Conservation (phyloP, 2,329 filamentous ascomycete genomes). For the Botrytis pseudocinerea region DNA sequence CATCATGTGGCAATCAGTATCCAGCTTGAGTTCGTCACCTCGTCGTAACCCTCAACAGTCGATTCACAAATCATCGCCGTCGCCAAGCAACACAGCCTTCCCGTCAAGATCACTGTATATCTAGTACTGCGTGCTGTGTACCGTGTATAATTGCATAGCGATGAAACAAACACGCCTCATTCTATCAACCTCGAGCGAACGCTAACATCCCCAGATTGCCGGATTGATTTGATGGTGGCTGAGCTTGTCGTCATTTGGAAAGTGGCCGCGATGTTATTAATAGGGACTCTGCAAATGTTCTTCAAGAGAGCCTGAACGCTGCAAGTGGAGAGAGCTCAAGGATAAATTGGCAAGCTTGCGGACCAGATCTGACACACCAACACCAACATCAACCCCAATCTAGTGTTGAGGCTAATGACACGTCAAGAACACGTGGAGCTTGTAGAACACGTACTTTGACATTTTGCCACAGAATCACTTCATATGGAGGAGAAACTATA, state of each 20-base stretch:
- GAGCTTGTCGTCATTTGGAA: neutral
- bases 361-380: neutral
- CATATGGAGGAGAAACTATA: neutral
- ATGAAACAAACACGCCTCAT: neutral
- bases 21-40: neutral
- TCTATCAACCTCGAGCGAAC: neutral
- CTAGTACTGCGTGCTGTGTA: no score
- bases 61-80: neutral
- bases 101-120: neutral
- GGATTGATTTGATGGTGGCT: neutral
- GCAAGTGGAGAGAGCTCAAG: slow-evolving; percentile 6
- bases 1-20: neutral
- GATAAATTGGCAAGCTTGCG: neutral
- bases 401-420: neutral
- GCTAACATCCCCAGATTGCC: neutral
- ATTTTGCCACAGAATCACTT: neutral
- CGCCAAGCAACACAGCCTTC: slow-evolving; percentile 24
- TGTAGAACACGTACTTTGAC: neutral
- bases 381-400: no score
- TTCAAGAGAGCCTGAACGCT: neutral
- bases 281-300: neutral
- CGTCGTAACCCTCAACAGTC: slow-evolving; percentile 1
- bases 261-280: neutral
- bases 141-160: neutral
- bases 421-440: slow-evolving; percentile 14